Percentiles rank a stretch among this genome's conserved stretches.
Conservation (phyloP, 306 rosid genomes). For the Quercus alba region DNA sequence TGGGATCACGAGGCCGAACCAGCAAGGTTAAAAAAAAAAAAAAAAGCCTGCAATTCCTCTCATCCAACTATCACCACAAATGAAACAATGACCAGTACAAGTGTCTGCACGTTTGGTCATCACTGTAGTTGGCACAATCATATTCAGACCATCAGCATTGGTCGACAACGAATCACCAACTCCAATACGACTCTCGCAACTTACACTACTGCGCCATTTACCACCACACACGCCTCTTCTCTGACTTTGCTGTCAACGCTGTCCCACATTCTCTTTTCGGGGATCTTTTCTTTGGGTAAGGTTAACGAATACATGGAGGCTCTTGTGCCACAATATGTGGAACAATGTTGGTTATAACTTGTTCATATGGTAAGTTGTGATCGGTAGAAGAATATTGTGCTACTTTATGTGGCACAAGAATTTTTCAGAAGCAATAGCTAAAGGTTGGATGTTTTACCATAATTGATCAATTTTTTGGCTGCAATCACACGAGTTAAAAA, state of each 20-base stretch:
- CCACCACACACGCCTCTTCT: not conserved
- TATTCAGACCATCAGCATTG: not conserved
- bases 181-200: not conserved
- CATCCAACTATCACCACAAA: not conserved
- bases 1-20: not conserved
- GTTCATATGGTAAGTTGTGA: accelerated
- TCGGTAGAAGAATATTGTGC: too few species aligned
- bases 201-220: not conserved
- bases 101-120: not conserved
- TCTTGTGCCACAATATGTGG: too few species aligned
- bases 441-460: too few species aligned
- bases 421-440: too few species aligned
- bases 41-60: not conserved
- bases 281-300: too few species aligned
- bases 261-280: not conserved
- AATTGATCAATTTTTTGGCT: too few species aligned
- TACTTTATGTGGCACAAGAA: too few species aligned
- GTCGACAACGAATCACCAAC: not conserved
- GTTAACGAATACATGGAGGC: too few species aligned
- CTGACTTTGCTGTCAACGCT: not conserved
- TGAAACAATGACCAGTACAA: not conserved
- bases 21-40: not conserved
- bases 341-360: too few species aligned
- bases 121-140: not conserved
- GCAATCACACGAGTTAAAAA: too few species aligned